Evolutionary conservation across 768 basidiomycete species (phyloP).

Genomic region (Collybiopsis confluens): DNA sequence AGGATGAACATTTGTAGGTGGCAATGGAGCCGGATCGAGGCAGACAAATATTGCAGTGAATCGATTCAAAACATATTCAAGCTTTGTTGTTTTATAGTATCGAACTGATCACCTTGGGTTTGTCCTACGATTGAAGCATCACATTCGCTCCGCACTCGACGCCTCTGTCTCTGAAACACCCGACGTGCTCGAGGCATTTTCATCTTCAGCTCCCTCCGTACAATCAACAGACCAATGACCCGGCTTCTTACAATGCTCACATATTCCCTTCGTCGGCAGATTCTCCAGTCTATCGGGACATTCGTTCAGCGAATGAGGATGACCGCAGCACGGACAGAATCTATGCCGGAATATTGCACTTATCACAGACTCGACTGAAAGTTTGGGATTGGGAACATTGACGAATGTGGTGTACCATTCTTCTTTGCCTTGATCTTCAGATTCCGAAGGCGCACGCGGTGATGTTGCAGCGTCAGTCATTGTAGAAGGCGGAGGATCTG

Average conservation of each 20-base stretch:
- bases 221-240: slow-evolving; percentile 2
- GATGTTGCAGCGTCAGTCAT: not conserved
- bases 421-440: not conserved
- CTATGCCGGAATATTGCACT: not conserved
- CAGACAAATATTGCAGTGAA: no score
- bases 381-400: no score
- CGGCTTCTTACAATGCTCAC: not conserved
- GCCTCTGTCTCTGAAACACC: no score
- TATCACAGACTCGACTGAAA: not conserved
- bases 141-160: no score
- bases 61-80: no score
- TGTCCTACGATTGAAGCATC: no score
- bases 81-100: no score
- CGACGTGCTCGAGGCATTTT: no score
- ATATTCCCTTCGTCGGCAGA: not conserved
- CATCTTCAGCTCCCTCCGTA: no score
- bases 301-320: not conserved
- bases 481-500: not conserved
- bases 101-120: no score
- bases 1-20: no score
- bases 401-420: not conserved
- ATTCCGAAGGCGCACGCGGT: not conserved
- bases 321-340: slow-evolving; percentile 3
- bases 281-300: not conserved
- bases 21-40: no score